Base-by-base conservation (phyloP, 768 basidiomycete genomes). In the Mycena kentingensis region DNA sequence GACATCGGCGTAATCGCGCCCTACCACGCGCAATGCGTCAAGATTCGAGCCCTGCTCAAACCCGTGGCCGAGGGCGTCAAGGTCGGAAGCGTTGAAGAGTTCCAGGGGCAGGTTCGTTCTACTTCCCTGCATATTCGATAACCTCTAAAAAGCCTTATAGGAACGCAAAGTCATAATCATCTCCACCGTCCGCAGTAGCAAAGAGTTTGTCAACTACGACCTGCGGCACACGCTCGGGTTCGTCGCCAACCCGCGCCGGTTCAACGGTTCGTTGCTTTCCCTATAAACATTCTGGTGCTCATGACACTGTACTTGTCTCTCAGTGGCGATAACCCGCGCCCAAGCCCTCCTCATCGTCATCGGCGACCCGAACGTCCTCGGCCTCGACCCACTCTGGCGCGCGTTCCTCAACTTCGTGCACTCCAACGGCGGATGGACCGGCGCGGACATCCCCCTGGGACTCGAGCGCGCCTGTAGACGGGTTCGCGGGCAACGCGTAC, bases 31-130 rank as follows among this genome's bases (percentile, higher is more conserved):
- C 85, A 87, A 60, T 74, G 75, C 39, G 62, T 67, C 12, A 82
- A 79, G 60, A 70, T 86, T 19, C 72, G 79, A 12, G 63, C 52
- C 6, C 47, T 64, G 2, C 62, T 85, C 15, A 61, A 63, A 24
- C 54, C 49, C 32, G 61, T 69, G 18, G 69, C 70, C 1, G 72
- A 73, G 24, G 69, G 62, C 5, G 70, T 85, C 48, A 85, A 85
- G 58, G 79, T 87, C 13, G 85, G 83, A 18, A 82, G 79, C 19
- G 83, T 84, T 1, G 85, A 86, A 58, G 82, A 84, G 51, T 84
- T 84, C 67, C 84, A 85, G 63, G 85, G 84, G 7, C 80, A 84
- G 67, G 81, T 78, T 42, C n/a, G 56, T 51, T 22, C 24, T 21
- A 13, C 25, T 27, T 31, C 18, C 28, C 31, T 48, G 16, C 18